Conservation (phyloP, 1,139 yeast genomes). For the Protomyces lactucae-debilis region DNA sequence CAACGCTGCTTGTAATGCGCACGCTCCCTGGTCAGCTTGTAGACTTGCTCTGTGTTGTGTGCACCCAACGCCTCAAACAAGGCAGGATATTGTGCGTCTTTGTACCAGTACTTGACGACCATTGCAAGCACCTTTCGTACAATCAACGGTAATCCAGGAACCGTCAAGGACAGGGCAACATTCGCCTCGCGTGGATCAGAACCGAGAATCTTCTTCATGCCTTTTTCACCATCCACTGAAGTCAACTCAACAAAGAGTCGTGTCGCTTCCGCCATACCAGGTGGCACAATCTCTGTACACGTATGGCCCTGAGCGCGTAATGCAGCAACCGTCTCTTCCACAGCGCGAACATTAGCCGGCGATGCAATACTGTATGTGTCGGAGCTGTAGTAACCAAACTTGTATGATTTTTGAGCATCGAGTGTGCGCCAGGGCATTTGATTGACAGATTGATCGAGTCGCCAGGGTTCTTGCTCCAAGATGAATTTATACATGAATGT, state of each 20-base stretch:
- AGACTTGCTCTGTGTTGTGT: constrained; percentile 41
- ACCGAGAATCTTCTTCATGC: constrained; percentile 58
- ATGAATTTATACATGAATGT: constrained; percentile 55
- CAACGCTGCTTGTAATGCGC: constrained; percentile 37
- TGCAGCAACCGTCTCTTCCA: constrained; percentile 43
- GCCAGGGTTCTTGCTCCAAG: constrained; percentile 54
- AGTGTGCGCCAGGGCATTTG: constrained; percentile 45
- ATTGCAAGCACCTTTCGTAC: constrained; percentile 39
- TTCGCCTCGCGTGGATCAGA: constrained; percentile 50
- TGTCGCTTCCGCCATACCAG: constrained; percentile 44
- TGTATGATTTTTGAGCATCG: background rate
- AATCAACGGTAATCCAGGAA: constrained; percentile 39
- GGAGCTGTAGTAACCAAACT: constrained; percentile 48
- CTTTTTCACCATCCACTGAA: constrained; percentile 46
- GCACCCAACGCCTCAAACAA: constrained; percentile 43
- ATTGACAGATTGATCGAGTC: constrained; percentile 47
- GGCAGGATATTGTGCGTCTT: constrained; percentile 44
- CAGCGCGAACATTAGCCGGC: constrained; percentile 54
- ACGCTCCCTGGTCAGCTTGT: constrained; percentile 42
- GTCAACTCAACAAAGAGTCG: constrained; percentile 50
- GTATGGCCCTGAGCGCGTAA: constrained; percentile 46
- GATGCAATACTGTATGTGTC: constrained; percentile 61
- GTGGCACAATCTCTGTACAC: constrained; percentile 44
- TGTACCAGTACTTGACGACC: constrained; percentile 38
- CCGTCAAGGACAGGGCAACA: constrained; percentile 42